Evolutionary conservation across 768 basidiomycete species (phyloP).

Genomic region (Leccinellum albellum): DNA sequence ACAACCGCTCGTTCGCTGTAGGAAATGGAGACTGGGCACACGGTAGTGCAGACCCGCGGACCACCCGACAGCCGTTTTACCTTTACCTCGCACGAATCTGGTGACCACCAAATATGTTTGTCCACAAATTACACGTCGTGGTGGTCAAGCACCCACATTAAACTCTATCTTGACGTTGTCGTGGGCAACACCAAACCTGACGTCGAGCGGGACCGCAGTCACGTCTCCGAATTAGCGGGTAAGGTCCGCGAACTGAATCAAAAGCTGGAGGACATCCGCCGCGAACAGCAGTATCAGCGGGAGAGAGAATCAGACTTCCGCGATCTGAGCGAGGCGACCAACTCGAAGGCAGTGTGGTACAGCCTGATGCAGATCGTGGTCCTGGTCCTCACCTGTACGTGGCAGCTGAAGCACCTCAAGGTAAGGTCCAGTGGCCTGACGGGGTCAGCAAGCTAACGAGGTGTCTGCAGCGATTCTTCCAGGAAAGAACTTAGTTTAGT

Average conservation of each 20-base stretch:
- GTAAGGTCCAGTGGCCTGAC: slow-evolving; percentile 39
- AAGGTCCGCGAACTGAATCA: slow-evolving; percentile 91
- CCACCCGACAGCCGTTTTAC: slow-evolving; percentile 91
- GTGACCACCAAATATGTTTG: slow-evolving; percentile 96
- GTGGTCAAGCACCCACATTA: slow-evolving; percentile 85
- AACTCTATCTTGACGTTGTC: slow-evolving; percentile 90
- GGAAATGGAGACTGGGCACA: slow-evolving; percentile 83
- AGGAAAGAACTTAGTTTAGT: slow-evolving; percentile 60
- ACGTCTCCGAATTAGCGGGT: slow-evolving; percentile 74
- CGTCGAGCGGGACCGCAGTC: slow-evolving; percentile 80
- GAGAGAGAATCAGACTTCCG: slow-evolving; percentile 92
- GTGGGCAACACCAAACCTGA: slow-evolving; percentile 87
- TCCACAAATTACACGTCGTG: slow-evolving; percentile 90
- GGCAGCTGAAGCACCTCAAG: slow-evolving; percentile 92
- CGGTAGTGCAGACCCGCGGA: slow-evolving; percentile 86
- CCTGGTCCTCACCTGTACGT: slow-evolving; percentile 78
- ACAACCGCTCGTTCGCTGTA: slow-evolving; percentile 27
- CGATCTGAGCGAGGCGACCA: slow-evolving; percentile 84
- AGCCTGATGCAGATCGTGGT: slow-evolving; percentile 83
- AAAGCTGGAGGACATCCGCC: slow-evolving; percentile 86
- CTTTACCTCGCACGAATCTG: slow-evolving; percentile 94
- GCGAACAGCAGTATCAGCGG: slow-evolving; percentile 97
- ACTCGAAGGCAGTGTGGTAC: slow-evolving; percentile 94
- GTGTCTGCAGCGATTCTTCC: slow-evolving; percentile 67
- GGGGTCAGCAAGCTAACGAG: neutral